These are phyloP conservation scores for Daldinia bambusicola DNA, from an alignment of 495 filamentous ascomycete species.

Conservation along the genomic window DNA sequence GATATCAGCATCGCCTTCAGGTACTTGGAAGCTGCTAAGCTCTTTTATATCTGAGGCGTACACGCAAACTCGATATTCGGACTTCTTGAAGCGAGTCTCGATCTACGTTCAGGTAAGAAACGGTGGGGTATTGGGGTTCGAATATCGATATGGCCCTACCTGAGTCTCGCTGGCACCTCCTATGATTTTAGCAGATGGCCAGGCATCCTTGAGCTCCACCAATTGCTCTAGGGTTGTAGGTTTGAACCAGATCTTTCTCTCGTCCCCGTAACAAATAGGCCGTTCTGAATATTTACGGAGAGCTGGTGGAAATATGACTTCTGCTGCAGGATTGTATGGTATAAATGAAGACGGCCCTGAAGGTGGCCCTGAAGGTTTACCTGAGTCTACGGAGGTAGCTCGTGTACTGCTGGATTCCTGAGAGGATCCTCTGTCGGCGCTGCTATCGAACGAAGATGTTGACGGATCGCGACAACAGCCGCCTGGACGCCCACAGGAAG, in stretches of 20 bases:
- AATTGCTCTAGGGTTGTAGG: constrained; percentile 81
- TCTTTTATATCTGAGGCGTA: constrained; percentile 86
- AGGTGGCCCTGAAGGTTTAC: constrained; percentile 65
- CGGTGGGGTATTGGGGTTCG: not conserved
- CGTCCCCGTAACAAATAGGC: constrained; percentile 81
- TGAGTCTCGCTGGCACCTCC: constrained; percentile 89
- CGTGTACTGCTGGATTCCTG: constrained; percentile 14
- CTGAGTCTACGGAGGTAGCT: constrained; percentile 34
- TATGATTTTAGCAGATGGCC: constrained; percentile 84
- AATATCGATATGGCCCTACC: constrained; percentile 17
- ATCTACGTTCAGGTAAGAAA: constrained; percentile 56
- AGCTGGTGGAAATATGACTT: constrained; percentile 84
- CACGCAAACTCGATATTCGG: constrained; percentile 79
- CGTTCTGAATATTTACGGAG: constrained; percentile 75
- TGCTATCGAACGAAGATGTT: constrained; percentile 30
- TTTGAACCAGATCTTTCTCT: constrained; percentile 82
- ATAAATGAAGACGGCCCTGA: constrained; percentile 75
- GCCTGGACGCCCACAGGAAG: constrained; percentile 61
- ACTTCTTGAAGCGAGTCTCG: constrained; percentile 87
- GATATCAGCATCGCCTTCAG: constrained; percentile 74
- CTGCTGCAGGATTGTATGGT: constrained; percentile 80
- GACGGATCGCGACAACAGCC: constrained; percentile 52
- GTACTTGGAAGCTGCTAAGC: constrained; percentile 70
- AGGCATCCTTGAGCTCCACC: constrained; percentile 77
- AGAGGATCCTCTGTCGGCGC: constrained; percentile 25